Base-by-base conservation (phyloP, 2,329 filamentous ascomycete species). In the Lasiodiplodia sp. region DNA sequence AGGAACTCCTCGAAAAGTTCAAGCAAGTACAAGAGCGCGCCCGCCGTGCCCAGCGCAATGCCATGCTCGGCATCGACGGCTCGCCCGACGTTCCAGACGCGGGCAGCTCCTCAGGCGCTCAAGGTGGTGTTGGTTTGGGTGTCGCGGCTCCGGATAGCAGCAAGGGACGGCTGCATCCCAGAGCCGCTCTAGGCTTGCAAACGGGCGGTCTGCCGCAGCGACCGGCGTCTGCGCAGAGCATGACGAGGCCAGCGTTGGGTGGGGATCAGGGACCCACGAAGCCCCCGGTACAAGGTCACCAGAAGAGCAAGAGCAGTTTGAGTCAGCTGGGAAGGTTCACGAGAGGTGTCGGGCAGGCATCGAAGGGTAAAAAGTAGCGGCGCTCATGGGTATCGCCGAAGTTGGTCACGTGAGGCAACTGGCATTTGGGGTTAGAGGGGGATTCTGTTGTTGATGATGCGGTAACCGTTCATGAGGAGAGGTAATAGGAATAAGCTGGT, bases 1-100 rank as follows among this genome's bases (percentile, higher is more conserved):
- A 87, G 2, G 96, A 99, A 74, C 85, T 99, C 44, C 86, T 99
- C 5, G 96, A 99, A 72, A 97, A 97, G 77, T 99, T 99, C 81
- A 92, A 92, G 72, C 88, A 87, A 65, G 95, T 96, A 1, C 96
- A 99, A 76, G 96, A 99, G 73, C 90, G 89, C 70, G 92, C 94
- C 6, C 87, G 94, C 67, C 87, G 93, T 66, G 85, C 88, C 14
- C 91, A 93, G 75, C 84, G 89, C 69, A 80, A 82, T 70, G 79
- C 80, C 0, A 78, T 83, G 70, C 76, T 79, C 66, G 79, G 77
- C 10, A 78, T 79, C n/a, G 67, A 63, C 28, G 60, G 52, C 4
- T 55, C 58, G 12, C 28, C 67, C 6, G 67, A 68, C 51, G 38
- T 25, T 16, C 28, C 40, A 31, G 78, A 80, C 67, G 28, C 72